Evolutionary conservation across 371 early-diverging fungal genomes (phyloP).

Genomic region (Umbelopsis sp.): DNA sequence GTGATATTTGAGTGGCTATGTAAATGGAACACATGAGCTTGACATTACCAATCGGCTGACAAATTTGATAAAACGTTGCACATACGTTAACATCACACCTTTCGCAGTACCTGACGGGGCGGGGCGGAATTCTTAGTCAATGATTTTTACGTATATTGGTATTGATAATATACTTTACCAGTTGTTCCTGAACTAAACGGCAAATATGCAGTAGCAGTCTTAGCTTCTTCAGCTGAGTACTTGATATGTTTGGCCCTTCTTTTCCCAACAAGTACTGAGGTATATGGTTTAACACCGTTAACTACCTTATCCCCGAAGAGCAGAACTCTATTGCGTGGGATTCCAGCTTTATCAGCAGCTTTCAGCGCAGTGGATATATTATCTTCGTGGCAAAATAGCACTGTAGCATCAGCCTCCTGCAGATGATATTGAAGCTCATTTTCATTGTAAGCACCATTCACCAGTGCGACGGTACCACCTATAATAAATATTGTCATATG

Average conservation of each 20-base stretch:
- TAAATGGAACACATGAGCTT: background rate
- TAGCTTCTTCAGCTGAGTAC: slow-evolving; percentile 28
- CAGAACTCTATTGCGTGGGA: background rate
- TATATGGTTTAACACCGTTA: background rate
- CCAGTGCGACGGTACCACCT: background rate
- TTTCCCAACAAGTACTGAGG: too few relatives aligned
- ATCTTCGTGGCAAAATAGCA: background rate
- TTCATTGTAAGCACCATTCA: background rate
- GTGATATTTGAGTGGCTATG: slow-evolving; percentile 73
- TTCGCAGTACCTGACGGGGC: slow-evolving; percentile 62
- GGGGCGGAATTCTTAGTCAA: slow-evolving; percentile 23
- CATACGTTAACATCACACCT: slow-evolving; percentile 78
- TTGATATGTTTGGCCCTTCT: background rate
- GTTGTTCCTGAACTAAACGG: slow-evolving; percentile 87
- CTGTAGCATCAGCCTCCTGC: background rate
- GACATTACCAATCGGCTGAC: too few relatives aligned
- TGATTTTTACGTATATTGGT: too few relatives aligned
- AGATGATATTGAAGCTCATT: background rate
- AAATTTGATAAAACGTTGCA: background rate
- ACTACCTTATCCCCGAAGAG: background rate
- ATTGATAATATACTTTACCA: slow-evolving; percentile 23
- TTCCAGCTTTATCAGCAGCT: background rate
- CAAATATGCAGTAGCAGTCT: slow-evolving; percentile 58
- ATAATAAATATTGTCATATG: background rate
- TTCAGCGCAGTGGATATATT: background rate